A percentile compares a stretch with the other conserved stretches of the same genome.
These are phyloP conservation scores for Sphaerulina vaccinii DNA, from an alignment of 2,329 filamentous ascomycete genomes.

Conservation along the genomic window DNA sequence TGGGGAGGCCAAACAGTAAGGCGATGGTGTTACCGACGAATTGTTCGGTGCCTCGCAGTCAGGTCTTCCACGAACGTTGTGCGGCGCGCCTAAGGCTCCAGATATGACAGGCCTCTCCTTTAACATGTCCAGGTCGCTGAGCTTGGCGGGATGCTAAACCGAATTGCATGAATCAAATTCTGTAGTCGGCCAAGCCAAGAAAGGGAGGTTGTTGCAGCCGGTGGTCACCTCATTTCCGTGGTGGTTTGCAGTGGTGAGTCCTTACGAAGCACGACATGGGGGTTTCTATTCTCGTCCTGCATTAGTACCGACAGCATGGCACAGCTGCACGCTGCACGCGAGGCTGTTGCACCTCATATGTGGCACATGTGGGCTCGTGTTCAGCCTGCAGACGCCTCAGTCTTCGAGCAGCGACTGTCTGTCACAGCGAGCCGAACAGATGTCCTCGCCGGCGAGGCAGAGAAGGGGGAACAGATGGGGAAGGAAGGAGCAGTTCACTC, in stretches of 20 bases:
- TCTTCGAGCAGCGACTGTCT: neutral
- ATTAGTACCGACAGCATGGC: neutral
- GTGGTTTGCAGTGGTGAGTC: neutral
- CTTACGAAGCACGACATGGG: too few species aligned
- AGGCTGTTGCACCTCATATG: neutral
- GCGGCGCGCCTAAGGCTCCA: neutral
- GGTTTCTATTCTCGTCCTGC: neutral
- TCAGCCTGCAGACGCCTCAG: neutral
- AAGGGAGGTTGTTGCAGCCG: neutral
- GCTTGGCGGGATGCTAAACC: neutral
- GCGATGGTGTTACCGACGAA: neutral
- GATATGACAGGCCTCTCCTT: neutral
- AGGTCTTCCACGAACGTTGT: neutral
- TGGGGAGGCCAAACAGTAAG: neutral
- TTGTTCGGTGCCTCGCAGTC: neutral
- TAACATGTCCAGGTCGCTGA: neutral
- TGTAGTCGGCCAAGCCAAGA: too few species aligned
- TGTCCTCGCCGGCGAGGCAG: neutral
- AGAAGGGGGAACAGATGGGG: neutral
- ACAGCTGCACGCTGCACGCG: constrained; percentile 2
- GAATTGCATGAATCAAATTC: neutral
- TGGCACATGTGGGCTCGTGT: neutral
- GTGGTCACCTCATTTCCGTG: neutral
- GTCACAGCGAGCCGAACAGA: neutral
- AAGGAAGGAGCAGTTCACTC: neutral